Evolutionary conservation across 2,329 filamentous ascomycete species (phyloP), one percentile per base, ranked within the genome.

Genomic region (Furcasterigmium sp.): DNA sequence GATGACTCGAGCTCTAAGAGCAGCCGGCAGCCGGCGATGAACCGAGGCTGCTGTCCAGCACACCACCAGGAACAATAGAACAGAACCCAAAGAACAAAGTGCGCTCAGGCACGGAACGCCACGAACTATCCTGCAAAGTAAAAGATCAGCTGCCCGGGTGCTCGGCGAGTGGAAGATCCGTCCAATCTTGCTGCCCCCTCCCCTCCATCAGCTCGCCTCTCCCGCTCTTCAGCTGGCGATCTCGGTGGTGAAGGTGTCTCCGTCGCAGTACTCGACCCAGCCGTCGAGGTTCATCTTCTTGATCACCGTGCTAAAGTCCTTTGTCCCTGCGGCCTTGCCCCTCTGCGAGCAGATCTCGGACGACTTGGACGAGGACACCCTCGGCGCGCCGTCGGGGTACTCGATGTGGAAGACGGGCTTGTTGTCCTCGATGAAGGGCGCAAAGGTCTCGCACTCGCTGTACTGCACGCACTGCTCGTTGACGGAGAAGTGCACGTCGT

Each of bases 381-480:
- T 45, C 7, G 59, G 59, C 8, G 70, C 72, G 8, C 67, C 70
- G 35, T 73, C 66, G 3, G 80, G 80, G 54, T 87, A 87, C 63
- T 87, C 84, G 49, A 87, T 84, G 56, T 86, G 78, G 57, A 87
- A 86, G 25, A 87, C 83, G 2, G 84, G 82, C 59, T 87, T 86
- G 25, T 70, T 68, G 6, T 72, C 73, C 9, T 70, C 53, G 44
- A 82, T 72, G 54, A 86, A 86, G 4, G 71, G 60, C 3, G 64
- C 60, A 56, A 80, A 86, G 2, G 62, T 70, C 28, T 65, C 62
- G 55, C 83, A 86, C 57, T 87, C 82, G 5, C 63, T 46, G 52
- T 77, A 78, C 56, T 82, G 52, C 14, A 73, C 70, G 57, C 84
- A 87, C 62, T 86, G 75, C 66, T 87, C 84, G 59, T 86, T 85